phyloP scores from a whole-genome alignment of 768 basidiomycete species.

The Russula griseocarnosa region DNA sequence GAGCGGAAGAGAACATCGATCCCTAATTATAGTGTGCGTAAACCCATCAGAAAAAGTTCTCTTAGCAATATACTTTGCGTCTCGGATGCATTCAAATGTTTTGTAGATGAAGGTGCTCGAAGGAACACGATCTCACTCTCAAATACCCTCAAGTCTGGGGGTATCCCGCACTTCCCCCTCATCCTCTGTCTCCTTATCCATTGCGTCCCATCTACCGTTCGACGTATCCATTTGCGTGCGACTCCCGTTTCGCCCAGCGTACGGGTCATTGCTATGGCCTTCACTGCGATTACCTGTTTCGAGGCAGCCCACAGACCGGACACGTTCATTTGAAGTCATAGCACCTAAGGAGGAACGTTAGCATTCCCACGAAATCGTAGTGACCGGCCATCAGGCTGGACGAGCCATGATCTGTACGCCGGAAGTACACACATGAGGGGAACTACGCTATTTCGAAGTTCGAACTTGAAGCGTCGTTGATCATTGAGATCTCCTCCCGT shows the following conservation, averaged over 20 bases:
- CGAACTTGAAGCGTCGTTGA: no score
- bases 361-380: conserved; percentile 24
- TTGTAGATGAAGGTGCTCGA: not conserved
- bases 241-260: not conserved
- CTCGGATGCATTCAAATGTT: not conserved
- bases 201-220: conserved; percentile 16
- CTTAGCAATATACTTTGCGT: not conserved
- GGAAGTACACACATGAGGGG: not conserved
- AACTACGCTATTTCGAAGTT: no score
- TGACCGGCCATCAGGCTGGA: no score
- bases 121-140: not conserved
- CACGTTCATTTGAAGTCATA: conserved; percentile 39
- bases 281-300: conserved; percentile 19
- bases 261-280: not conserved
- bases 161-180: not conserved
- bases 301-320: conserved; percentile 30
- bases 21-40: not conserved
- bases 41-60: not conserved
- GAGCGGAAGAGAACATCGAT: not conserved
- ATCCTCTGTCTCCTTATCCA: conserved; percentile 5
- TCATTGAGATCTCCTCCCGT: no score
- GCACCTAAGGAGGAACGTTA: conserved; percentile 28
- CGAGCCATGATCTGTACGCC: not conserved
- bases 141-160: conserved; percentile 2
- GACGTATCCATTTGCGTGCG: conserved; percentile 14